Percentiles rank a stretch among this genome's conserved stretches.
phyloP scores from a whole-genome alignment of 2,329 filamentous ascomycete species.

The Fusarium compactum region DNA sequence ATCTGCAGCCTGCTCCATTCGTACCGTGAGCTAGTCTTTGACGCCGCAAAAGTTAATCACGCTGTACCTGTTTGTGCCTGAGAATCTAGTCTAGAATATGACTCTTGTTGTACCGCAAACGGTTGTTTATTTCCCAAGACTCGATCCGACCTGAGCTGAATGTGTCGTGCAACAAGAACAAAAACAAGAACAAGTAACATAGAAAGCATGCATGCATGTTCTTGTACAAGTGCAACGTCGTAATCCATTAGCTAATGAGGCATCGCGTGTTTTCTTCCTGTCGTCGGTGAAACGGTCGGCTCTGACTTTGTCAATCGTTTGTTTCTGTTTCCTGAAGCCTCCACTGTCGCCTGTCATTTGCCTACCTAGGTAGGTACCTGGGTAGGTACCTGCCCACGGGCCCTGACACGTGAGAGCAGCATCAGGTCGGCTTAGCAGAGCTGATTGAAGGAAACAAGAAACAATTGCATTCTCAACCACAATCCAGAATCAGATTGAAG shows the following conservation, averaged over 20 bases:
- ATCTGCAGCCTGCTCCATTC: conserved; percentile 9
- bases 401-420: conserved; percentile 36
- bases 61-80: conserved; percentile 4
- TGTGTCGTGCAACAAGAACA: conserved; percentile 12
- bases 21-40: conserved; percentile 14
- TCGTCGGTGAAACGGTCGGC: conserved; percentile 29
- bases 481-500: background rate
- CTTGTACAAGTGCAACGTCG: conserved; percentile 22
- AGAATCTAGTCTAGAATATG: background rate
- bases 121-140: background rate
- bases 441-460: background rate
- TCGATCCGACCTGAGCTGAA: background rate
- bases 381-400: background rate
- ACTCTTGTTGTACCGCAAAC: background rate
- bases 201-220: background rate
- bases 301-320: conserved; percentile 7
- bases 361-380: no score
- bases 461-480: background rate
- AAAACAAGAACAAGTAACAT: conserved; percentile 3
- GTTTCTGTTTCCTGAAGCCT: conserved; percentile 14
- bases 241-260: background rate
- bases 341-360: background rate
- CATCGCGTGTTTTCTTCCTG: conserved; percentile 29
- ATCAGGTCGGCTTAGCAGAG: conserved; percentile 23
- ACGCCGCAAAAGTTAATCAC: conserved; percentile 20